phyloP scores from a whole-genome alignment of 768 basidiomycete species.

The Serendipita indica region DNA sequence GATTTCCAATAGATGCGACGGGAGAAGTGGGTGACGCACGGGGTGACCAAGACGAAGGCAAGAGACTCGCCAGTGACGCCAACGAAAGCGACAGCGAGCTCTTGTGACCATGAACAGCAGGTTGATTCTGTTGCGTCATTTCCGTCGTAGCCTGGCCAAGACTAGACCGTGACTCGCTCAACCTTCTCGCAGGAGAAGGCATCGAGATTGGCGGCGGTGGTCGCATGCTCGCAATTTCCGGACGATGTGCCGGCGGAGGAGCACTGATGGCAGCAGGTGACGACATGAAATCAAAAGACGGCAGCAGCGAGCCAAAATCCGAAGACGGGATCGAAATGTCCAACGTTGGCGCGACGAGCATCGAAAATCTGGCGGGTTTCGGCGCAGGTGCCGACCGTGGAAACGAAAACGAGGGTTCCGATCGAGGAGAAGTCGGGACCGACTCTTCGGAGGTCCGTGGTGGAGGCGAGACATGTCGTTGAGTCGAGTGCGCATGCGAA shows the following conservation, averaged over 20 bases:
- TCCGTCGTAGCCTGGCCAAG: no score
- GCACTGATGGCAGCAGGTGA: background rate
- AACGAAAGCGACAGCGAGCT: background rate
- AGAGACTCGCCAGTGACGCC: background rate
- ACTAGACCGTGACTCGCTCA: background rate
- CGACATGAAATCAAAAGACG: background rate
- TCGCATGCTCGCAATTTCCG: background rate
- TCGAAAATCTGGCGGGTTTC: background rate
- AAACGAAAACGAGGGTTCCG: background rate
- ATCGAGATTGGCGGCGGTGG: background rate
- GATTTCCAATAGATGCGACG: background rate
- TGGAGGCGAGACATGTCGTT: background rate
- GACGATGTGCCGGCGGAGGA: background rate
- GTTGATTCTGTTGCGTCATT: background rate
- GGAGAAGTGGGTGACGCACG: background rate
- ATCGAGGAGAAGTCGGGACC: background rate
- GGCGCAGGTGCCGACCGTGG: background rate
- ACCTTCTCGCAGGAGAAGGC: background rate
- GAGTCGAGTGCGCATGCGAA: background rate
- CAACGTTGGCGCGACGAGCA: background rate
- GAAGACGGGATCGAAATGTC: conserved; percentile 1
- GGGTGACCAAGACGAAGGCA: conserved; percentile 1
- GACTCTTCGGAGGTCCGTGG: background rate
- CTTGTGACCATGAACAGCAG: no score
- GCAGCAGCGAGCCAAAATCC: background rate